Conservation (phyloP, 345 rosid species). For the Raphanus raphanistrum region DNA sequence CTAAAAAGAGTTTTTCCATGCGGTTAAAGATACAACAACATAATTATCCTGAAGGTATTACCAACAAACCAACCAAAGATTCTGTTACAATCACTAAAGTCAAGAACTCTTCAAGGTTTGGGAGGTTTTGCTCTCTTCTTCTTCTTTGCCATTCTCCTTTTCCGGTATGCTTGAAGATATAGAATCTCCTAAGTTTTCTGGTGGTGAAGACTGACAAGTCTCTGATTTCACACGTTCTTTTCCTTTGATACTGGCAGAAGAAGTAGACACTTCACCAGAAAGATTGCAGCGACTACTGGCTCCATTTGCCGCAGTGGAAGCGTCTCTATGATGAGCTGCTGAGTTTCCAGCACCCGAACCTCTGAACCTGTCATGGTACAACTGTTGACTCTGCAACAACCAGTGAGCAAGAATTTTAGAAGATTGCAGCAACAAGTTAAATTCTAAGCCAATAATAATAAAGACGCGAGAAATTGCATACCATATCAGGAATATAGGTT, state of each 20-base stretch:
- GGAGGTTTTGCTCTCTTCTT: conserved; percentile 27
- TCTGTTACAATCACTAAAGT: conserved; percentile 14
- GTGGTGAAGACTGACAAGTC: conserved; percentile 17
- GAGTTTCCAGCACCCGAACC: conserved; percentile 4
- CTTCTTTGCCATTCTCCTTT: conserved; percentile 28
- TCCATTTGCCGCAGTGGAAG: conserved; percentile 18
- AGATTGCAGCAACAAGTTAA: conserved; percentile 7
- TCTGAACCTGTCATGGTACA: conserved; percentile 13
- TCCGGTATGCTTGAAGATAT: conserved; percentile 31
- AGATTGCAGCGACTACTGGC: conserved; percentile 31
- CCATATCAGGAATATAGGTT: conserved; percentile 64
- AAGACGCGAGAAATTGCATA: conserved; percentile 21
- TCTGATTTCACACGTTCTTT: conserved; percentile 21
- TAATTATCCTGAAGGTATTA: neutral
- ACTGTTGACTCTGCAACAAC: conserved; percentile 47
- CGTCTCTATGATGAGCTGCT: conserved; percentile 29
- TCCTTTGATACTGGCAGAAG: conserved; percentile 42
- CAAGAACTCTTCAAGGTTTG: conserved; percentile 23
- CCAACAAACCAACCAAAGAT: conserved; percentile 28
- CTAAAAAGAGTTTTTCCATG: conserved; percentile 20
- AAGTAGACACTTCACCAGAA: conserved; percentile 51
- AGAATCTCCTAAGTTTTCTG: conserved; percentile 24
- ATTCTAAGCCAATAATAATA: neutral
- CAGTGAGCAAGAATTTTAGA: conserved; percentile 20
- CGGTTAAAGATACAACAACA: conserved; percentile 13